Conservation (phyloP, 2,329 filamentous ascomycete genomes). For the Penicillium sp. region DNA sequence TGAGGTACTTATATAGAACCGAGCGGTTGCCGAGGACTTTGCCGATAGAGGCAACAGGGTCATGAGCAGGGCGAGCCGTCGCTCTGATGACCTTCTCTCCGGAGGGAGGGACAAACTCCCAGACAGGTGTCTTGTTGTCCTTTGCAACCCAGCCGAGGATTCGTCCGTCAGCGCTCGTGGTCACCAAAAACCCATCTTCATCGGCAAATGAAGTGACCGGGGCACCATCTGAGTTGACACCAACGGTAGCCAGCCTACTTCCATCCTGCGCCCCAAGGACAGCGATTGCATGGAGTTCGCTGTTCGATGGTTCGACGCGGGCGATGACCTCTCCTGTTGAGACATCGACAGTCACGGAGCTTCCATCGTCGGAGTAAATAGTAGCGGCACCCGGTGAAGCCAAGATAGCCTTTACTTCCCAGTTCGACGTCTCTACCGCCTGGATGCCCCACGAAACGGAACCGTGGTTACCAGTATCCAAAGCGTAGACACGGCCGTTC, state of each 20-base stretch:
- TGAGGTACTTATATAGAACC: slow-evolving; percentile 97
- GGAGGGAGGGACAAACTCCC: slow-evolving; percentile 67
- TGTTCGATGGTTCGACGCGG: slow-evolving; percentile 22
- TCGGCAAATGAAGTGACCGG: slow-evolving; percentile 30
- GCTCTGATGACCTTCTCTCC: slow-evolving; percentile 67
- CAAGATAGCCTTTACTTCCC: slow-evolving; percentile 66
- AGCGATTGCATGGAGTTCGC: slow-evolving; percentile 33
- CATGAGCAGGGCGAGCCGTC: slow-evolving; percentile 66
- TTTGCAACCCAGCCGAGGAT: slow-evolving; percentile 44
- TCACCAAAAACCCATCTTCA: slow-evolving; percentile 39
- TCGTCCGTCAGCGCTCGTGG: slow-evolving; percentile 40
- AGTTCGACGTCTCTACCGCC: slow-evolving; percentile 57
- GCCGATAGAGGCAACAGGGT: slow-evolving; percentile 91
- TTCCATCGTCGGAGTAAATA: slow-evolving; percentile 59
- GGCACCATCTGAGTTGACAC: slow-evolving; percentile 36
- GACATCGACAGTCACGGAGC: slow-evolving; percentile 53
- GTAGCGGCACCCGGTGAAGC: slow-evolving; percentile 59
- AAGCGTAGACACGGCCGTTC: slow-evolving; percentile 71
- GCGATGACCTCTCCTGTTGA: slow-evolving; percentile 44
- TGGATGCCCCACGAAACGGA: slow-evolving; percentile 71
- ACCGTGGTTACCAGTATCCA: slow-evolving; percentile 73
- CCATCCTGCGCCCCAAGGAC: slow-evolving; percentile 26
- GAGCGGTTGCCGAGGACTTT: slow-evolving; percentile 85
- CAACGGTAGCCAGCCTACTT: slow-evolving; percentile 26
- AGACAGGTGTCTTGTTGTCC: slow-evolving; percentile 50